Evolutionary conservation across 768 basidiomycete genomes (phyloP), one percentile per base, ranked within the genome.

Genomic region (Neoboletus brunneissimus): DNA sequence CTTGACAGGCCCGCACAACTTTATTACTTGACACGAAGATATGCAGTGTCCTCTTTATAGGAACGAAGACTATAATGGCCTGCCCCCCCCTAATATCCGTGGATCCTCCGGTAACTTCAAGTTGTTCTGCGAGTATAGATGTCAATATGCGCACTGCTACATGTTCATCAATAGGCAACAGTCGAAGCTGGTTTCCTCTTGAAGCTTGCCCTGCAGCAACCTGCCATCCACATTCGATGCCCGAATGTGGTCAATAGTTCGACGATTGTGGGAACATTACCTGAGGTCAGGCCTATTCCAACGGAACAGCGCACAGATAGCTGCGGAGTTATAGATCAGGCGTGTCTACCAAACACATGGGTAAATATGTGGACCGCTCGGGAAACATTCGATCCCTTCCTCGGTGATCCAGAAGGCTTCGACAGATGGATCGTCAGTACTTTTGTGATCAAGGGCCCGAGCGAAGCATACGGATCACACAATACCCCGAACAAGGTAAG

Each of bases 101-200:
- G 27, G 35, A 37, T 25, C n/a, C 20, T 25, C 18, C 23, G 4
- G 16, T 29, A 20, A 56, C 5, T 15, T n/a, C n/a, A n/a, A n/a
- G n/a, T n/a, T 12, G 49, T 29, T 25, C 25, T 9, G 22, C 27
- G 11, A 29, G n/a, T 23, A 27, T 42, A 75, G 75, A 78, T 81
- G 76, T 80, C 79, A 12, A 81, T 80, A 64, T 79, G 80, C 12
- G 76, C 69, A 1, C 59, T 81, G 13, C 62, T 81, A 2, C 78
- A 81, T 52, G 73, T 70, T 1, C 79, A 80, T 57, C 69, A 79
- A 22, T 70, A 79, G 41, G 78, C 75, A 20, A 75, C 73, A 6
- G 77, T 76, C 5, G 75, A 76, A 47, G 70, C 66, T 1, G 48
- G 60, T 25, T 58, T 69, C 40, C 64, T 81, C 20, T 65, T 79